A percentile compares a stretch with the other conserved stretches of the same genome.
phyloP scores from a whole-genome alignment of 805 yeast species.

The Candida verbasci region DNA sequence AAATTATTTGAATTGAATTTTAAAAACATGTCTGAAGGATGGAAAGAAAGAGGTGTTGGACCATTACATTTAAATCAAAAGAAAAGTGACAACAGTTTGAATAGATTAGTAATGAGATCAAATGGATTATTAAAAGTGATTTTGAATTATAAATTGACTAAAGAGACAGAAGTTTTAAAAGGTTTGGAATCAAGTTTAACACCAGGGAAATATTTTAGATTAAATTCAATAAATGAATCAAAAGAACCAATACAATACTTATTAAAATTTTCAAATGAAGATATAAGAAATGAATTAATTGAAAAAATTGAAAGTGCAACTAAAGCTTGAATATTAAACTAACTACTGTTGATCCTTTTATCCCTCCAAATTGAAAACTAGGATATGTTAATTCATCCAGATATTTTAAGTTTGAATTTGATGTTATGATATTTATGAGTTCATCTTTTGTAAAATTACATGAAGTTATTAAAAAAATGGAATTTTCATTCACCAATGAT shows the following conservation, averaged over 20 bases:
- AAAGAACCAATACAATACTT: conserved; percentile 80
- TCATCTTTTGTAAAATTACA: conserved; percentile 91
- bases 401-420: conserved; percentile 40
- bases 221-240: conserved; percentile 56
- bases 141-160: conserved; percentile 64
- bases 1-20: conserved; percentile 75
- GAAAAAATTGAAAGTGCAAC: conserved; percentile 42
- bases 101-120: conserved; percentile 86
- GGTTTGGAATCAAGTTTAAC: conserved; percentile 86
- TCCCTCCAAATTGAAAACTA: conserved; percentile 83
- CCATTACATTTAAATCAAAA: conserved; percentile 71
- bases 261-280: conserved; percentile 62
- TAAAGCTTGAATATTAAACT: conserved; percentile 67
- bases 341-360: conserved; percentile 81
- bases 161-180: conserved; percentile 57
- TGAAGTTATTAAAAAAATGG: conserved; percentile 74
- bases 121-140: conserved; percentile 81
- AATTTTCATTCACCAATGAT: conserved; percentile 49
- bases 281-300: conserved; percentile 53
- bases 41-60: conserved; percentile 97
- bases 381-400: conserved; percentile 77
- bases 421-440: conserved; percentile 51
- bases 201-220: conserved; percentile 78
- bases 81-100: conserved; percentile 30
- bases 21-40: conserved; percentile 63